Percentiles rank a stretch among this genome's conserved stretches.
These are phyloP conservation scores for Grosmannia huntii DNA, from an alignment of 2,329 filamentous ascomycete genomes.

Conservation along the genomic window DNA sequence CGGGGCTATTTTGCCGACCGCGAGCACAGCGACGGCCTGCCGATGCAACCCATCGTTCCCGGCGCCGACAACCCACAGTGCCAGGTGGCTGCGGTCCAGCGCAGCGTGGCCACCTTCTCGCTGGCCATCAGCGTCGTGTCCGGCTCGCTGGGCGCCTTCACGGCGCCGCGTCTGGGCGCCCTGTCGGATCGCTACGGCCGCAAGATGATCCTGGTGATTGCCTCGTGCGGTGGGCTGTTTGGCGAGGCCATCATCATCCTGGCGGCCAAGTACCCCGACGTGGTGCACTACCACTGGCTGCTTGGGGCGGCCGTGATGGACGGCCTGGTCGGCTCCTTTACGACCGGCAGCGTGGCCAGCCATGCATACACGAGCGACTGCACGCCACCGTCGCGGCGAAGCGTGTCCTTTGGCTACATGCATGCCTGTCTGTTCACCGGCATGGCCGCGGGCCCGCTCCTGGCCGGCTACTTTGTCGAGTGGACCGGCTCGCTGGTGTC, in stretches of 20 bases:
- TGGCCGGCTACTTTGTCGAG: slow-evolving; percentile 70
- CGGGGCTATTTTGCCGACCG: slow-evolving; percentile 64
- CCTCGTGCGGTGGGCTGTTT: slow-evolving; percentile 60
- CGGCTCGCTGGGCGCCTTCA: slow-evolving; percentile 67
- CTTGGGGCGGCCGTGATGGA: slow-evolving; percentile 67
- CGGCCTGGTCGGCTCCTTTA: slow-evolving; percentile 80
- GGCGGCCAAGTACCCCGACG: slow-evolving; percentile 61
- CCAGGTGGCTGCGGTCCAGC: slow-evolving; percentile 59
- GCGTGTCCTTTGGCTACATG: slow-evolving; percentile 77
- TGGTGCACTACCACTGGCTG: slow-evolving; percentile 64
- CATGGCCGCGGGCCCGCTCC: slow-evolving; percentile 73
- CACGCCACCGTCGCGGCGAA: slow-evolving; percentile 64
- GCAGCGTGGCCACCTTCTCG: slow-evolving; percentile 63
- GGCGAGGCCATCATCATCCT: slow-evolving; percentile 68
- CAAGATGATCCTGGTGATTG: slow-evolving; percentile 57
- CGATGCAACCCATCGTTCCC: slow-evolving; percentile 50
- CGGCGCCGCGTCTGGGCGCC: slow-evolving; percentile 69
- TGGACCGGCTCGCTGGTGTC: slow-evolving; percentile 60
- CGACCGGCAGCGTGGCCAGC: slow-evolving; percentile 59
- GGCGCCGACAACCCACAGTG: slow-evolving; percentile 69
- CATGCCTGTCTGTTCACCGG: slow-evolving; percentile 81
- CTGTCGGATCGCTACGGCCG: slow-evolving; percentile 81
- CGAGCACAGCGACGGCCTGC: slow-evolving; percentile 40
- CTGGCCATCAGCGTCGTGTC: slow-evolving; percentile 62
- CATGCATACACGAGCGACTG: slow-evolving; percentile 88